Evolutionary conservation across 148 eudicot genomes (phyloP).

Genomic region (Camellia lanceoleosa): DNA sequence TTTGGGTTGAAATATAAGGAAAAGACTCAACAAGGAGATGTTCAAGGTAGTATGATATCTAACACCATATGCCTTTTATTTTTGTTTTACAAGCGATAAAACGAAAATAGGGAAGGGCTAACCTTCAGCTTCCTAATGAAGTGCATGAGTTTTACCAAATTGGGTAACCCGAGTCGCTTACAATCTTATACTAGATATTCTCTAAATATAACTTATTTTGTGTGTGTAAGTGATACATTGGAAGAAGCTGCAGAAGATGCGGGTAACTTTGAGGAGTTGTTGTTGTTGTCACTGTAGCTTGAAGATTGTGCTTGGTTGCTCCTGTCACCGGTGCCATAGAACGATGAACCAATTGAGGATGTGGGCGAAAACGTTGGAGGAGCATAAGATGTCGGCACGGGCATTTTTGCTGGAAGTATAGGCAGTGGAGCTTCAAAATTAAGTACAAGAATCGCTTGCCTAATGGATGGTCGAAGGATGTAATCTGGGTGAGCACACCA

Average conservation of each 20-base stretch:
- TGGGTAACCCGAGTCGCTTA: too few species aligned
- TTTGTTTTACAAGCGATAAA: too few species aligned
- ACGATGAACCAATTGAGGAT: background rate
- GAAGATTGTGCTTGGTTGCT: slow-evolving; percentile 10
- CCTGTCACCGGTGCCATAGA: background rate
- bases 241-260: background rate
- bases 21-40: too few species aligned
- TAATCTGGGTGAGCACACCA: slow-evolving; percentile 18
- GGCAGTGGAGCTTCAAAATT: slow-evolving; percentile 27
- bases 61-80: too few species aligned
- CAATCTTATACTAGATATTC: background rate
- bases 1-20: too few species aligned
- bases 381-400: slow-evolving; percentile 9
- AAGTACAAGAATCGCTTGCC: slow-evolving; percentile 26
- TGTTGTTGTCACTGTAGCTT: background rate
- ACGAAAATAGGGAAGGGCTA: too few species aligned
- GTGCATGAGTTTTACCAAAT: too few species aligned
- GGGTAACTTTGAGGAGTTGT: background rate
- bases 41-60: too few species aligned
- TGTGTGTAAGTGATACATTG: background rate
- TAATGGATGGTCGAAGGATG: slow-evolving; percentile 25
- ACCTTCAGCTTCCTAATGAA: too few species aligned
- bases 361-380: background rate
- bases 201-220: background rate
- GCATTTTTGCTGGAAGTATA: slow-evolving; percentile 19